Base-by-base conservation (phyloP, 768 basidiomycete species). In the Postia placenta region DNA sequence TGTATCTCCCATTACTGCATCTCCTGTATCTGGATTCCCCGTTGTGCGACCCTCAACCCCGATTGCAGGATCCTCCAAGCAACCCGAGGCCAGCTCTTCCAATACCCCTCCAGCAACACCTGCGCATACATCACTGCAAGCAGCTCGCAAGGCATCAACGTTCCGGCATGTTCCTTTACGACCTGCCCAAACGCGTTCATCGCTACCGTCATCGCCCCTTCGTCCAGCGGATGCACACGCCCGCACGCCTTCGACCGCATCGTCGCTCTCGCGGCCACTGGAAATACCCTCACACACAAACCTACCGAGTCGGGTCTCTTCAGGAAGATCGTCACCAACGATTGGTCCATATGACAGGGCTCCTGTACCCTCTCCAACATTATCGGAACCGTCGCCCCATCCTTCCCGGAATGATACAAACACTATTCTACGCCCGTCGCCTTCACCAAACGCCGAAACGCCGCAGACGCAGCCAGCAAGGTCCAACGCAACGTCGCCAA, bases 131-230 rank as follows among this genome's bases (percentile, higher is more conserved):
- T 50, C 57, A 4, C 22, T 55, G 11, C 14, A 55, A 2, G 45
- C 59, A 9, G 48, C 61, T 9, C 60, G 69, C 40, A 78, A 69
- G 53, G 56, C 69, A 2, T 75, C 80, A 1, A 79, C 78, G 0
- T 80, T 81, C 60, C 72, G 80, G 23, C 77, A 72, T 42, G 57
- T 82, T 17, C 75, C 75, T 20, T 63, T 71, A 33, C 63, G 66
- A 4, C 22, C 52, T 15, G 26, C 62, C n/a, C 50, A 63, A 25
- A 12, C 60, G 50, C 40, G 58, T 22, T 48, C 57, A 4, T 50
- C 65, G 1, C 22, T 66, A 11, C 55, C 63, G 12, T 60, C 67
- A 1, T 73, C 72, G 12, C 65, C 72, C 6, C 58, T 73, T 14
- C 66, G 70, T 5, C 62, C 65, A 0, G 55, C 63, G 6, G 56